A percentile compares a stretch with the other conserved stretches of the same genome.
Evolutionary conservation across 225 moss, liverwort and hornwort genomes (phyloP).

Genomic region (Lunularia cruciata): DNA sequence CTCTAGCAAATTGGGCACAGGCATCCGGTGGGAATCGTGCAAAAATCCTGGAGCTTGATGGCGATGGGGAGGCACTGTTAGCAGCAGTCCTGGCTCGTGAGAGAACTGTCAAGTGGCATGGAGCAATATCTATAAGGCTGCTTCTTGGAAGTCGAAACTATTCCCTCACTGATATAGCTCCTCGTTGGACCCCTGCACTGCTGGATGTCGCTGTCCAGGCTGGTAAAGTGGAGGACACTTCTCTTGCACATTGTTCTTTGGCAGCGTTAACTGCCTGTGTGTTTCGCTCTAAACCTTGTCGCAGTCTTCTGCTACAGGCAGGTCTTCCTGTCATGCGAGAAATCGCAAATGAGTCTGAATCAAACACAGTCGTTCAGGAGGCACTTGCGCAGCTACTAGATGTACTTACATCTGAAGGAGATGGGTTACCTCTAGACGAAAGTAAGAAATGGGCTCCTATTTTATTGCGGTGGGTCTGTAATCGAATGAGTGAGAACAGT

Average conservation of each 20-base stretch:
- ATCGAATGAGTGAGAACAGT: conserved; percentile 62
- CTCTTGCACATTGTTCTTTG: conserved; percentile 72
- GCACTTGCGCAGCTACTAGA: conserved; percentile 86
- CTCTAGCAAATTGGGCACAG: conserved; percentile 91
- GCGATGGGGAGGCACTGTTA: conserved; percentile 79
- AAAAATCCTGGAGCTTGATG: conserved; percentile 72
- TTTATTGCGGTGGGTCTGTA: conserved; percentile 92
- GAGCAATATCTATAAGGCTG: conserved; percentile 77
- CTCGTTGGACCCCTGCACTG: conserved; percentile 86
- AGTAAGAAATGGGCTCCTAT: conserved; percentile 94
- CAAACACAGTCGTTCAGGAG: conserved; percentile 67
- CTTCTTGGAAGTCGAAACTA: conserved; percentile 71
- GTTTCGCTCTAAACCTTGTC: conserved; percentile 71
- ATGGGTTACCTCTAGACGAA: conserved; percentile 69
- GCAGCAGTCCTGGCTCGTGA: conserved; percentile 81
- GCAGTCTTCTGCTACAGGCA: conserved; percentile 53
- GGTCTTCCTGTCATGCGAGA: conserved; percentile 82
- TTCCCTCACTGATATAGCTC: conserved; percentile 61
- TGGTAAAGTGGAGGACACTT: conserved; percentile 54
- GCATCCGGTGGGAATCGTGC: conserved; percentile 78
- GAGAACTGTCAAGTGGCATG: conserved; percentile 98
- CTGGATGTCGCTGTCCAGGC: conserved; percentile 79
- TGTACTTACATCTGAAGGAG: conserved; percentile 66
- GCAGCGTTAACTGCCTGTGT: conserved; percentile 81
- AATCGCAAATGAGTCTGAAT: conserved; percentile 73